Base-by-base conservation (phyloP, 2,329 filamentous ascomycete genomes). In the Pestalotiopsis sp. region DNA sequence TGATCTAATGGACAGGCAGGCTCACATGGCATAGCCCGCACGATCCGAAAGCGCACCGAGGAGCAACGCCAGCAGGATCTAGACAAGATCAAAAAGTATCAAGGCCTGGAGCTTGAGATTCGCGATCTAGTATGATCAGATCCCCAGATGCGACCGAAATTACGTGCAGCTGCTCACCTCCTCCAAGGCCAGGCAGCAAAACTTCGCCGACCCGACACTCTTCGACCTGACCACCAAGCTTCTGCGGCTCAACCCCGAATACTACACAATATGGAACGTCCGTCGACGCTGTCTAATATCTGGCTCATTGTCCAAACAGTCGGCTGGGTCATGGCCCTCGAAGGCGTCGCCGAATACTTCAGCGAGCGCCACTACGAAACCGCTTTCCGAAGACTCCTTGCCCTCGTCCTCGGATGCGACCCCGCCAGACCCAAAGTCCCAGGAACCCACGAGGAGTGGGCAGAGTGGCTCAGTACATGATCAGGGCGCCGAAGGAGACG, bases 231-330 rank as follows among this genome's bases (percentile, higher is more conserved):
- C 91, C 41, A 90, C 91, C n/a, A 90, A 89, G 73, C 87, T 96
- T 59, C 86, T 95, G 67, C 87, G 86, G 61, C 87, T 91, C 75
- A 97, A 97, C 79, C 94, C 94, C 31, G 94, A 97, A 81, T 95
- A 95, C 84, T 96, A 96, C 83, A 95, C 94, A 68, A 87, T 94
- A 86, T 97, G 94, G 94, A 97, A 97, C 85, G 88, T 91, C 83
- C 91, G 96, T 78, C 91, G 96, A 75, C 87, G 88, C 76, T 91
- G 88, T 81, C 84, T 91, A 86, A 87, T 82, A 69, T 87, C 84
- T 84, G 82, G 84, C 75, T 86, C 84, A 80, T 87, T 89, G 74
- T 89, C 84, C 81, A 85, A 76, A 85, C 81, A 75, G 20, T 76
- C 74, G 75, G 70, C 61, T 78, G 76, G 74, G 68, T 86, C 80